Evolutionary conservation across 805 yeast species (phyloP), one percentile per base, ranked within the genome.

Genomic region (Pichia insulana): DNA sequence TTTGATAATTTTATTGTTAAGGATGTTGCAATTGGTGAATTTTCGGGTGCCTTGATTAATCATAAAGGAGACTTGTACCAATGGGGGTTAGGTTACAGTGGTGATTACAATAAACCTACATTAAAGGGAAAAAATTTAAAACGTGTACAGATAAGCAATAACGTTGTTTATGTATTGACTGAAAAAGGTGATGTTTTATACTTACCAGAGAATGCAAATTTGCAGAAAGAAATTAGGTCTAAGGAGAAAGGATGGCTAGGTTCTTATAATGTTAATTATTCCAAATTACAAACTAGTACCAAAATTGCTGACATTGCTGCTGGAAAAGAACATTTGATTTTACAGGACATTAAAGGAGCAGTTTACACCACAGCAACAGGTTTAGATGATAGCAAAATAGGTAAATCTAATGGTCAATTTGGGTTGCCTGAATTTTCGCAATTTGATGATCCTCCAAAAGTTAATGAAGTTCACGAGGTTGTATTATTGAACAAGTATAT

Each of bases 351-450:
- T 32, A 55, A 68, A 10, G 88, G 89, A 1, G 68, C 75, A 28
- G 78, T 84, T 0, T 81, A 70, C 49, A 67, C 84, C 1, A 67
- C 77, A 10, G 72, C 84, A 13, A 78, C 94, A 0, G 83, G 83
- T 1, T 47, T 28, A 12, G 15, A 61, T 2, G 50, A 54, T 12
- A 50, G 44, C 4, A 57, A 64, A n/a, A 61, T 67, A 5, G 70
- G 70, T 37, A 63, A 73, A 19, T 66, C 70, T 20, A 58, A 55
- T 50, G 97, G 97, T 4, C 97, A 92, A 63, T 85, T 74, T 61
- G 97, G 97, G 16, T 59, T 86, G 13, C 92, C 95, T 1, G 61
- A 65, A 12, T 74, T 68, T 49, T 76, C 95, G 1, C 89, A 84
- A 43, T 78, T 78, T 53, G 76, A 73, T 45, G 49, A 59, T 4